Percentiles rank a stretch among this genome's conserved stretches.
phyloP scores from a whole-genome alignment of 2,329 filamentous ascomycete species.

The Colletotrichum liaoningense region DNA sequence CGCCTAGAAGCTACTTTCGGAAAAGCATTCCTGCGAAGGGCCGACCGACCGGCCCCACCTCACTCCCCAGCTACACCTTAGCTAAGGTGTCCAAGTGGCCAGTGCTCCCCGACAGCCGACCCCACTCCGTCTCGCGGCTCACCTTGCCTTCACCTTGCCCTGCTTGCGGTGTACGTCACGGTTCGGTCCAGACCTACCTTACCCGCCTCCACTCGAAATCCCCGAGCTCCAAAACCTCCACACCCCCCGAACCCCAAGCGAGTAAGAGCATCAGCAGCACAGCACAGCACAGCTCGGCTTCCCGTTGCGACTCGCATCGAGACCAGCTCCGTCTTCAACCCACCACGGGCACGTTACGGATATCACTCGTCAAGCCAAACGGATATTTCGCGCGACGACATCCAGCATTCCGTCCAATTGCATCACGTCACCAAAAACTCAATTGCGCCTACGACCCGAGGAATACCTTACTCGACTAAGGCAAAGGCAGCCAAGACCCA shows the following conservation, averaged over 20 bases:
- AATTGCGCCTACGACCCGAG: not conserved
- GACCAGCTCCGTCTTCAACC: not conserved
- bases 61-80: not conserved
- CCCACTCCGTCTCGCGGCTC: conserved; percentile 16
- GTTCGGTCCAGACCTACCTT: conserved; percentile 11
- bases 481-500: not conserved
- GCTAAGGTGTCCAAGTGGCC: not conserved
- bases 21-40: not conserved
- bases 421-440: conserved; percentile 3
- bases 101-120: conserved; percentile 19
- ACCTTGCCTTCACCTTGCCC: conserved; percentile 15
- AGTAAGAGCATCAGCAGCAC: not conserved
- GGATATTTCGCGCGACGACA: not conserved
- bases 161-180: conserved; percentile 23
- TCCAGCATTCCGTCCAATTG: not conserved
- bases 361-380: not conserved
- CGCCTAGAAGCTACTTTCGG: not conserved
- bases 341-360: not conserved
- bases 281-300: not conserved
- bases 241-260: conserved; percentile 3
- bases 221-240: conserved; percentile 21
- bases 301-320: not conserved
- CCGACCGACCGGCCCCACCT: not conserved
- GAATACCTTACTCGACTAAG: not conserved
- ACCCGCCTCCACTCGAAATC: conserved; percentile 4